Conservation (phyloP, 306 rosid genomes). For the Medicago arabica region DNA sequence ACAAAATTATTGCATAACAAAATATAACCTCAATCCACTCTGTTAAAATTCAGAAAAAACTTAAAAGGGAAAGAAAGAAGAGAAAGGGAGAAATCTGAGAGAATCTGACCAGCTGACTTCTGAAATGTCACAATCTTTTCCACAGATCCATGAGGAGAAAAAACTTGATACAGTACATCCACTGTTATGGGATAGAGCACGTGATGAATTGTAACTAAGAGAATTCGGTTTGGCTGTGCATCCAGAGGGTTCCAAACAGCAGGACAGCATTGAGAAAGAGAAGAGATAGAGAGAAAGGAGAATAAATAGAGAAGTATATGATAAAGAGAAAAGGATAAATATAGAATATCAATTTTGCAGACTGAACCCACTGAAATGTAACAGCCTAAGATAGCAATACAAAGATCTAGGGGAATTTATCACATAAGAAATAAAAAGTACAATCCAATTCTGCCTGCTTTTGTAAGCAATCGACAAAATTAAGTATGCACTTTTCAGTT, state of each 20-base stretch:
- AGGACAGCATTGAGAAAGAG: slow-evolving; percentile 81
- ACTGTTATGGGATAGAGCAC: slow-evolving; percentile 99
- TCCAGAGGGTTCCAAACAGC: slow-evolving; percentile 78
- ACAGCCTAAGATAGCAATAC: slow-evolving; percentile 11
- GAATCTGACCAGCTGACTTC: slow-evolving; percentile 99
- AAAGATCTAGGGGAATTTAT: slow-evolving; percentile 2
- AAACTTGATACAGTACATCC: slow-evolving; percentile 99
- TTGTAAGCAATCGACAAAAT: slow-evolving; percentile 32
- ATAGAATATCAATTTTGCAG: slow-evolving; percentile 35
- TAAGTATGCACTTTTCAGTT: slow-evolving; percentile 11
- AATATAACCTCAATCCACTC: slow-evolving; percentile 31
- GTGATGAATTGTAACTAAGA: slow-evolving; percentile 97
- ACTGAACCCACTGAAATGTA: slow-evolving; percentile 34
- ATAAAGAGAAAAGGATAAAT: slow-evolving; percentile 53
- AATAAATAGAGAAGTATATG: slow-evolving; percentile 52
- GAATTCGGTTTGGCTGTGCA: slow-evolving; percentile 98
- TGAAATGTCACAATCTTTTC: slow-evolving; percentile 99
- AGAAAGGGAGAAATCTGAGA: slow-evolving; percentile 70
- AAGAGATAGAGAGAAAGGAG: slow-evolving; percentile 77
- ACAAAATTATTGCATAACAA: slow-evolving; percentile 28
- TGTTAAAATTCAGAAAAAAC: slow-evolving; percentile 32
- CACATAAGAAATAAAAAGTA: slow-evolving; percentile 11
- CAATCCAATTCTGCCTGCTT: slow-evolving; percentile 5
- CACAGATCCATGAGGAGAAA: slow-evolving; percentile 97
- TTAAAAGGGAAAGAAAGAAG: slow-evolving; percentile 51